Conservation (phyloP, 306 rosid genomes). For the Corylus americana region DNA sequence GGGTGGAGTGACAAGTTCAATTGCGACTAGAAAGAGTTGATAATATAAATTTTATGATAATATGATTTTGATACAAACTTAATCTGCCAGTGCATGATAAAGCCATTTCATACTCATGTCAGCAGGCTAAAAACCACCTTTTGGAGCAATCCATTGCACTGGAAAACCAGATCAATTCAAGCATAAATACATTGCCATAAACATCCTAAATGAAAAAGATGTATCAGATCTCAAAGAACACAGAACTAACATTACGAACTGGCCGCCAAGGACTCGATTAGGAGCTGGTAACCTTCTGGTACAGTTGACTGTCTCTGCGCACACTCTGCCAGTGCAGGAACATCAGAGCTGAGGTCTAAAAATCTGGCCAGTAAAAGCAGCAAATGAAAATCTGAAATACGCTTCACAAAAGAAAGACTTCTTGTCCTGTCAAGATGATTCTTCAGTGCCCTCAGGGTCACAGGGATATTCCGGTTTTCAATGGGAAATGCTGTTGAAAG, state of each 20-base stretch:
- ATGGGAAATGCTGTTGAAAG: constrained; percentile 72
- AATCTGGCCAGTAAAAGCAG: constrained; percentile 66
- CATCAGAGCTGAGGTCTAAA: constrained; percentile 68
- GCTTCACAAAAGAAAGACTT: constrained; percentile 75
- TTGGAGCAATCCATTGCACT: constrained; percentile 34
- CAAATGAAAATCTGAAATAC: constrained; percentile 88
- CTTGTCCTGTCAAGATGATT: constrained; percentile 77
- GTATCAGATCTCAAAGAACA: constrained; percentile 10
- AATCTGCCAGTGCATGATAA: constrained; percentile 17
- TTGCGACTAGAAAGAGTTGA: too few species aligned
- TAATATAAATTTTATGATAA: constrained; percentile 18
- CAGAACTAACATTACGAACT: constrained; percentile 41
- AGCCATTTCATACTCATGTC: constrained; percentile 10
- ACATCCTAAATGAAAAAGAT: constrained; percentile 17
- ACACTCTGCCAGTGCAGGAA: constrained; percentile 85
- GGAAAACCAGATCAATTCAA: constrained; percentile 27
- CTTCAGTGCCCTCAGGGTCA: constrained; percentile 67
- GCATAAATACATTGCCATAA: constrained; percentile 24
- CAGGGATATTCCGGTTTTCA: constrained; percentile 65
- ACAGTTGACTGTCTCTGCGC: constrained; percentile 68
- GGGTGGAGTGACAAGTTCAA: too few species aligned
- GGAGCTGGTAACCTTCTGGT: constrained; percentile 89
- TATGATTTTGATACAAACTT: constrained; percentile 31
- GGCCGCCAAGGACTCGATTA: constrained; percentile 98
- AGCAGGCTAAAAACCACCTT: constrained; percentile 8